These are phyloP conservation scores for Cymbopogon citratus DNA, from an alignment of 176 grass and related monocot species.

Conservation along the genomic window DNA sequence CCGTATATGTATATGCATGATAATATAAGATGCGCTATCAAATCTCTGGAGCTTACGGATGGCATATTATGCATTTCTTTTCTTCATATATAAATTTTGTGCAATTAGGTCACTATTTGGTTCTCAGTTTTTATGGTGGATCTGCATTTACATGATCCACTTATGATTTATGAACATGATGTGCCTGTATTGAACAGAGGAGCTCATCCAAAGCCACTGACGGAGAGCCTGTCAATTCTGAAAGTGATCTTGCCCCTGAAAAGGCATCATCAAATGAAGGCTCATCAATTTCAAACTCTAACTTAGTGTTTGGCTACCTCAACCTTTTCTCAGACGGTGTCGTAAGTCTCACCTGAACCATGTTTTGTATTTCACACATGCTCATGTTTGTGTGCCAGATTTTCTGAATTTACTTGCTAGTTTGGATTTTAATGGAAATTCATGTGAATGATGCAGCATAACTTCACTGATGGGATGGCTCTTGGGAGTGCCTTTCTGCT, in stretches of 20 bases:
- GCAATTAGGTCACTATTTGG: background rate
- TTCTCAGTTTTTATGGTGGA: background rate
- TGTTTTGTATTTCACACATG: constrained; percentile 5
- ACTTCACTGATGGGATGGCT: constrained; percentile 98
- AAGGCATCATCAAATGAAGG: constrained; percentile 31
- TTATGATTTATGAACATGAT: constrained; percentile 24
- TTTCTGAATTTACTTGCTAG: constrained; percentile 13
- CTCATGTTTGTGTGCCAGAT: background rate
- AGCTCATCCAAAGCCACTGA: constrained; percentile 18
- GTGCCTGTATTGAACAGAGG: constrained; percentile 48
- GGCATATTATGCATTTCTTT: background rate
- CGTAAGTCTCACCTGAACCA: constrained; percentile 59
- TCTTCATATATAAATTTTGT: background rate
- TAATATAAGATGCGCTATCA: background rate
- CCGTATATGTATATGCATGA: background rate
- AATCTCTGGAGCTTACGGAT: background rate
- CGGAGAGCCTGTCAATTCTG: constrained; percentile 33
- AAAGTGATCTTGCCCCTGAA: constrained; percentile 21
- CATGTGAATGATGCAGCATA: constrained; percentile 82
- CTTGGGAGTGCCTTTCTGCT: constrained; percentile 97
- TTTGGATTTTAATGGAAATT: constrained; percentile 29
- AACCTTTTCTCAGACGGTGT: constrained; percentile 99
- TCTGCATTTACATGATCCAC: constrained; percentile 5
- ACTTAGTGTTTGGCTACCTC: constrained; percentile 93
- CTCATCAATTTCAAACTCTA: constrained; percentile 47